Conservation (phyloP, 345 rosid species). For the Brassica nigra region DNA sequence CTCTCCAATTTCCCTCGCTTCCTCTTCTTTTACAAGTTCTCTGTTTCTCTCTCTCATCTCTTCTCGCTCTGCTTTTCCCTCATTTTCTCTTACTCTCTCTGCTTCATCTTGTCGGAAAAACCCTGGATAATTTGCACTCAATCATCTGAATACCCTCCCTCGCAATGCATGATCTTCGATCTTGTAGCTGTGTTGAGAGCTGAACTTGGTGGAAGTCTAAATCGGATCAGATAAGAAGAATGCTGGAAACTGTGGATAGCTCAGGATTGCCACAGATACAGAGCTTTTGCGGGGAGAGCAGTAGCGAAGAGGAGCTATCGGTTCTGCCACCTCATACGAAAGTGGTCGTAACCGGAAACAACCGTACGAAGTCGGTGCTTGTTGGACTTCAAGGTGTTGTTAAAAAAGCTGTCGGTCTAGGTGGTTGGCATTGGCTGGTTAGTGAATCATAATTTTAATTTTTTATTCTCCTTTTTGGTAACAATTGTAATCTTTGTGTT, state of each 20-base stretch:
- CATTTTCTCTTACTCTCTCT: constrained; percentile 14
- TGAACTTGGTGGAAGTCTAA: constrained; percentile 28
- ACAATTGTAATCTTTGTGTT: constrained; percentile 15
- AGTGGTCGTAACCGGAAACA: constrained; percentile 92
- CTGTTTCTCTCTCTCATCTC: constrained; percentile 38
- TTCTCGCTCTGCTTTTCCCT: neutral
- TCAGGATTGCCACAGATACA: constrained; percentile 55
- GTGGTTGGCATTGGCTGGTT: constrained; percentile 99
- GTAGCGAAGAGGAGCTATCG: constrained; percentile 92
- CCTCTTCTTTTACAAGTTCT: constrained; percentile 2
- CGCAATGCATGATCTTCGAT: constrained; percentile 66
- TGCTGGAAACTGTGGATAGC: constrained; percentile 81
- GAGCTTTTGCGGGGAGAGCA: constrained; percentile 64
- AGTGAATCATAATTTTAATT: neutral
- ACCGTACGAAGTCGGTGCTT: constrained; percentile 91
- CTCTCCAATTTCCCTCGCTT: constrained; percentile 46
- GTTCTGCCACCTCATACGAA: constrained; percentile 94
- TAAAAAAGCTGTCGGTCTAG: constrained; percentile 94
- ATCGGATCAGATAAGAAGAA: constrained; percentile 28
- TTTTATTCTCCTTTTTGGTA: neutral
- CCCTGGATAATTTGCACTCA: constrained; percentile 40
- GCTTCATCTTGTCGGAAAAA: constrained; percentile 54
- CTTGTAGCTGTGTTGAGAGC: constrained; percentile 26
- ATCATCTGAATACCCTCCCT: constrained; percentile 38
- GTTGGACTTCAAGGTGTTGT: constrained; percentile 97